Evolutionary conservation across 108 stramenopile species (phyloP), one percentile per base, ranked within the genome.

Genomic region (Cylindrotheca fusiformis): DNA sequence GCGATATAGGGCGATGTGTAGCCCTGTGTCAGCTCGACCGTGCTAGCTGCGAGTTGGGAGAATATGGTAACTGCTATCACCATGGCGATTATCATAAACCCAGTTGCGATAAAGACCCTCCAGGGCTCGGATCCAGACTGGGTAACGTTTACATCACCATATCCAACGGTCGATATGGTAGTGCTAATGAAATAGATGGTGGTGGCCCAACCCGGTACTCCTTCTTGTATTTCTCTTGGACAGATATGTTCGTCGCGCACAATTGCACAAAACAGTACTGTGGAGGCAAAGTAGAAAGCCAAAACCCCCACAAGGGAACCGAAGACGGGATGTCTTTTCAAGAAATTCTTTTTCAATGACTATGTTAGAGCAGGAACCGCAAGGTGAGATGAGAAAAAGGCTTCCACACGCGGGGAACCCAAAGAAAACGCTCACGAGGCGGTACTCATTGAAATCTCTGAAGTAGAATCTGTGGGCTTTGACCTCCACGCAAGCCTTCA

Each of bases 151-250:
- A 63, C 41, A 68, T 82, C 82, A 12, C 78, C 82, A 53, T 79
- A 83, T 52, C 76, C 78, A 17, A 83, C 82, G 22, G 80, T 81
- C n/a, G 68, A 66, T 50, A 77, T 55, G 2, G 76, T 81, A 12
- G 54, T 66, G 30, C 63, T 65, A 3, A 76, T 73, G 64, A 74
- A 82, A 41, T 82, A 82, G 4, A 77, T 28, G 4, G 73, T 28
- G 4, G 74, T 63, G 6, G 75, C 12, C 68, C 68, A 74, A 14
- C 60, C 68, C 26, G 36, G 32, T 32, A 26, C 20, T 52, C 19
- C 30, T 31, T 27, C 49, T 32, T 32, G 28, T 20, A n/a, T n/a
- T n/a, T n/a, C n/a, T 21, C 30, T n/a, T n/a, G n/a, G 76, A 36
- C 79, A 80, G 12, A 76, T 64, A 31, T 50, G 2, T n/a, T 73